Percentiles rank a stretch among this genome's conserved stretches.
phyloP scores from a whole-genome alignment of 768 basidiomycete genomes.

The Xerocomellus amylosporus region DNA sequence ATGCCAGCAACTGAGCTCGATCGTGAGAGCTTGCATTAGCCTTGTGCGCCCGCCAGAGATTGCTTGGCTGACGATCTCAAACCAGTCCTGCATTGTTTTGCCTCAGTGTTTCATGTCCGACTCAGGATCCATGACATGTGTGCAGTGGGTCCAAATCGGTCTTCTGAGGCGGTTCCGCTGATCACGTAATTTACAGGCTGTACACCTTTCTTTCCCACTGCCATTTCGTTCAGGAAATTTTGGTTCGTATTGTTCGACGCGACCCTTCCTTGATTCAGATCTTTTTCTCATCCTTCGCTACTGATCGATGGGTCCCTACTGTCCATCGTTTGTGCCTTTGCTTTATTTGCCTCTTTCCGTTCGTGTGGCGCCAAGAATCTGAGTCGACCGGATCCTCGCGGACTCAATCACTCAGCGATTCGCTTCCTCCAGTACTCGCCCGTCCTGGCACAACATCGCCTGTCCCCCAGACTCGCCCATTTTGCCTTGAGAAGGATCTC shows the following conservation, averaged over 20 bases:
- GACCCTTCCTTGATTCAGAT: slow-evolving; percentile 20
- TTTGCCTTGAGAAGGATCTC: slow-evolving; percentile 16
- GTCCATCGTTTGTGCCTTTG: slow-evolving; percentile 7
- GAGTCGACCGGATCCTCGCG: slow-evolving; percentile 23
- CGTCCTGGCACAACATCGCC: slow-evolving; percentile 7
- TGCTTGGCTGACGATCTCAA: background rate
- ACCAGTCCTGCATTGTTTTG: background rate
- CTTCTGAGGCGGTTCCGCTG: slow-evolving; percentile 23
- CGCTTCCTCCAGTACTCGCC: slow-evolving; percentile 7
- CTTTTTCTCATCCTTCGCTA: slow-evolving; percentile 11
- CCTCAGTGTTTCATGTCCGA: background rate
- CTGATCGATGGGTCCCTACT: slow-evolving; percentile 16
- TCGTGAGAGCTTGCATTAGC: slow-evolving; percentile 4
- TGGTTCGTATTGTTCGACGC: slow-evolving; percentile 11
- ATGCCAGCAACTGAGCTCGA: slow-evolving; percentile 7
- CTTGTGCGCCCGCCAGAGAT: background rate
- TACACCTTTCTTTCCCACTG: slow-evolving; percentile 19
- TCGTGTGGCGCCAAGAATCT: slow-evolving; percentile 20
- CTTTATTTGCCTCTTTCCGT: slow-evolving; percentile 11
- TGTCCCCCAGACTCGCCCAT: slow-evolving; percentile 6
- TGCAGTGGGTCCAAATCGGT: slow-evolving; percentile 13
- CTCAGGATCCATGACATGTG: background rate
- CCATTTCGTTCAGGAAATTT: slow-evolving; percentile 19
- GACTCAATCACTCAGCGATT: slow-evolving; percentile 30
- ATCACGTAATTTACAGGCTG: slow-evolving; percentile 30